Base-by-base conservation (phyloP, 2,329 filamentous ascomycete species). In the Lachnellula subtilissima region DNA sequence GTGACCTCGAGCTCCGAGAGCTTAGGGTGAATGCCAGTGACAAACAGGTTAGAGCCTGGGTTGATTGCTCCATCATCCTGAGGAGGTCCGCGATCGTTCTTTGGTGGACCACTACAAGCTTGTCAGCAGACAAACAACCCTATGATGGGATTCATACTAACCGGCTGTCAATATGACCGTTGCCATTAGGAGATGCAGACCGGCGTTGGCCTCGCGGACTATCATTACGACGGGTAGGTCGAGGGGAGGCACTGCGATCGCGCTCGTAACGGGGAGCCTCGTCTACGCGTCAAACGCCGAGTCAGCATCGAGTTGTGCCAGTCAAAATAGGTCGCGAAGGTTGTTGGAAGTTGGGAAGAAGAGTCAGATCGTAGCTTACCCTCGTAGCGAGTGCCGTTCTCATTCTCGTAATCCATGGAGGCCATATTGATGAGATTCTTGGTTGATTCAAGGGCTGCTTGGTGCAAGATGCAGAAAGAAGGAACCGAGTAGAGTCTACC, bases 21-120 rank as follows among this genome's bases (percentile, higher is more conserved):
- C 68, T 89, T 89, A 56, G 94, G 94, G 73, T 97, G 91, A 64
- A 99, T 99, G 67, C 94, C 94, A 62, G 94, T 99, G 64, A 99
- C 94, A 74, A 99, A 99, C 58, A 99, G 88, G 78, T 99, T 99
- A 65, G 94, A 97, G 66, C 94, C 94, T 61, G 91, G 89, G 77
- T 99, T 99, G 70, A 88, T 72, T 61, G 92, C 87, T 65, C 88
- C 88, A 68, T 90, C 87, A 66, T 95, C 90, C 60, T 84, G 73
- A 42, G 78, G 76, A 72, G 63, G 61, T 50, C 66, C 64, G 56
- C 75, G 78, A 55, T 77, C 76, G 47, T 79, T 76, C 53, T 81
- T 81, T 69, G 84, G 83, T 55, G 76, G 73, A 58, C 74, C 74
- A 66, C 77, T 68, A 53, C 23, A 48, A 51, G 50, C 28, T 22